phyloP scores from a whole-genome alignment of 2,329 filamentous ascomycete species.

The Xylariaceae sp. region DNA sequence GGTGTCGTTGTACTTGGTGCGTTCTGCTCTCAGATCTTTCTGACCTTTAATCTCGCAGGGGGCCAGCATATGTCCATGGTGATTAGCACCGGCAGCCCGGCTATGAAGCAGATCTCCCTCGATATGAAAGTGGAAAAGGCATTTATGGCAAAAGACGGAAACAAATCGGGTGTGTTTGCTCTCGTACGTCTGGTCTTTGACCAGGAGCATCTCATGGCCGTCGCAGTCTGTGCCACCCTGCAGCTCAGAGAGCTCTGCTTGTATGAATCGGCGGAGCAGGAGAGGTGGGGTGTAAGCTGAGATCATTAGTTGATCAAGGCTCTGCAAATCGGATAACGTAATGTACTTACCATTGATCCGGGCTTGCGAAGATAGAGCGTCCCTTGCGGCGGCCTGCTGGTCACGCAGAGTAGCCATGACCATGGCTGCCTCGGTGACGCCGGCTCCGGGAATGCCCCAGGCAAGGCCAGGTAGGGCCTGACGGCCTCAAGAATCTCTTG shows the following conservation, averaged over 20 bases:
- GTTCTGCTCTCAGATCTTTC: slow-evolving; percentile 4
- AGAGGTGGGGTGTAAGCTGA: slow-evolving; percentile 23
- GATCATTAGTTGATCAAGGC: no score
- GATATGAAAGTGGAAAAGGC: slow-evolving; percentile 23
- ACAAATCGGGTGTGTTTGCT: slow-evolving; percentile 10
- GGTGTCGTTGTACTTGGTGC: slow-evolving; percentile 7
- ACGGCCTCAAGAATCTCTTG: no score
- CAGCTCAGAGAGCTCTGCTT: slow-evolving; percentile 14
- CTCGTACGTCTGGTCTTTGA: slow-evolving; percentile 13
- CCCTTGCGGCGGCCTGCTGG: no score
- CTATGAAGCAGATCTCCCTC: slow-evolving; percentile 9
- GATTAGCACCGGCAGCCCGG: slow-evolving; percentile 7
- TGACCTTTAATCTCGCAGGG: slow-evolving; percentile 8
- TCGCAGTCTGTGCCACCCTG: slow-evolving; percentile 7
- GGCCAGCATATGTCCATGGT: slow-evolving; percentile 23
- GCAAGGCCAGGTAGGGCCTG: no score
- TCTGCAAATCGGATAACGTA: no score
- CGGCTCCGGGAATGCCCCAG: no score
- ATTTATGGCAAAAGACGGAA: slow-evolving; percentile 20
- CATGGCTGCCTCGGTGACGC: no score
- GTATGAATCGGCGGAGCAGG: slow-evolving; percentile 18
- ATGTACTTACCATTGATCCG: no score
- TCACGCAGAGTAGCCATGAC: no score
- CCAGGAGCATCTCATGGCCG: slow-evolving; percentile 20
- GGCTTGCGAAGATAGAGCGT: no score